phyloP scores from a whole-genome alignment of 192 early-diverging fungal genomes.

The Podila verticillata region DNA sequence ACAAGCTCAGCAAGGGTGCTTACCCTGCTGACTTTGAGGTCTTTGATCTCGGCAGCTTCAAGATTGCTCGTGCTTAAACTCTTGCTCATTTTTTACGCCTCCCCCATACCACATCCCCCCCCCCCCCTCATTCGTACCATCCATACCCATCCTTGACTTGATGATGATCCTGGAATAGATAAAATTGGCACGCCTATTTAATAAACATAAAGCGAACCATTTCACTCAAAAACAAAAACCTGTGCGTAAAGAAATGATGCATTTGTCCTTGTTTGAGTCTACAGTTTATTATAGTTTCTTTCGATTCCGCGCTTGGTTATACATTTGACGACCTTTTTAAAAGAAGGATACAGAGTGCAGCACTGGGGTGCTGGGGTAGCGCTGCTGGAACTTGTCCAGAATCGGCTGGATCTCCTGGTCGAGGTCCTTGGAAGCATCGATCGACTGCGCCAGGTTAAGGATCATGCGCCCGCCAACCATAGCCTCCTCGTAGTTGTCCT shows the following conservation, averaged over 20 bases:
- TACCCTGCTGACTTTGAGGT: constrained; percentile 43
- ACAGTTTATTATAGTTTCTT: neutral
- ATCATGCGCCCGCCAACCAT: constrained; percentile 86
- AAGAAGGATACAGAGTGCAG: constrained; percentile 74
- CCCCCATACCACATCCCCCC: no score
- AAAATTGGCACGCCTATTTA: constrained; percentile 2
- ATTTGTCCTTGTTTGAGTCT: no score
- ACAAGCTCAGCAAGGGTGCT: constrained; percentile 37
- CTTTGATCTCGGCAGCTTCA: constrained; percentile 13
- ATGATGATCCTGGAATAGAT: neutral
- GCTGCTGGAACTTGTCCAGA: constrained; percentile 75
- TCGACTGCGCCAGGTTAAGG: constrained; percentile 76
- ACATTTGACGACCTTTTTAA: constrained; percentile 32
- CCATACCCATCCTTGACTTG: no score
- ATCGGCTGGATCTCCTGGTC: constrained; percentile 88
- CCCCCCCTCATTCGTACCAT: no score
- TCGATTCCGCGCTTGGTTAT: neutral
- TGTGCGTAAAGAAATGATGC: neutral
- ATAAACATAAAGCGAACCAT: neutral
- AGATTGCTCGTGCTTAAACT: no score
- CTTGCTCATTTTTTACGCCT: no score
- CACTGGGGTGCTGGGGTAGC: constrained; percentile 62
- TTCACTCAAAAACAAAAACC: neutral
- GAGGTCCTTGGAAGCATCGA: constrained; percentile 74
- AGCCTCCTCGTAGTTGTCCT: constrained; percentile 93